phyloP scores from a whole-genome alignment of 176 grass and related monocot species.

The Leersia perrieri region DNA sequence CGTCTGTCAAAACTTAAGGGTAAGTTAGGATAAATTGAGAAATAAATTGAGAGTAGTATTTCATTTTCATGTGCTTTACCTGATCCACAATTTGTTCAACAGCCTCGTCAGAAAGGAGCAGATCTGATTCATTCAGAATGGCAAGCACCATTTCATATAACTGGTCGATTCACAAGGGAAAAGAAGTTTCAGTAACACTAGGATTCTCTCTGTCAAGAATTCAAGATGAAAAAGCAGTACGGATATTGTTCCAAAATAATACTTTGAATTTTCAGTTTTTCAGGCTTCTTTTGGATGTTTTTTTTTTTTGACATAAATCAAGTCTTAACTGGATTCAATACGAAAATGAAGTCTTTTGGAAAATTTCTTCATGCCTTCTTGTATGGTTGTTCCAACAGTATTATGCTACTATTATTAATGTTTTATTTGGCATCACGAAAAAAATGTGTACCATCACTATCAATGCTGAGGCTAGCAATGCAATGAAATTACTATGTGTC shows the following conservation, averaged over 20 bases:
- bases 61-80: slow-evolving; percentile 39
- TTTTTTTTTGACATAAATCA: no score
- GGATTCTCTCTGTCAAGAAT: not conserved
- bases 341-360: no score
- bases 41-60: slow-evolving; percentile 13
- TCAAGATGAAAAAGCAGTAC: not conserved
- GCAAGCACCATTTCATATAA: slow-evolving; percentile 92
- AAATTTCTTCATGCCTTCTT: no score
- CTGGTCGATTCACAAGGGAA: slow-evolving; percentile 22
- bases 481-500: not conserved
- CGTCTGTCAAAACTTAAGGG: slow-evolving; percentile 44
- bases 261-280: no score
- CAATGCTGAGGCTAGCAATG: not conserved
- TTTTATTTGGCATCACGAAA: no score
- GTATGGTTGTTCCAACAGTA: no score
- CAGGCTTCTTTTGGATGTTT: no score
- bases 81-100: slow-evolving; percentile 78
- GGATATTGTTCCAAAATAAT: no score
- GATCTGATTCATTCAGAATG: slow-evolving; percentile 75
- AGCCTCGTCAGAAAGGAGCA: slow-evolving; percentile 71
- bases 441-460: not conserved
- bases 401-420: no score
- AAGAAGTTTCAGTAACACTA: slow-evolving; percentile 10
- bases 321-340: no score
- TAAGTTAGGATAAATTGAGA: slow-evolving; percentile 4